Base-by-base conservation (phyloP, 75 land plant species). In the Ceratopteris richardii region DNA sequence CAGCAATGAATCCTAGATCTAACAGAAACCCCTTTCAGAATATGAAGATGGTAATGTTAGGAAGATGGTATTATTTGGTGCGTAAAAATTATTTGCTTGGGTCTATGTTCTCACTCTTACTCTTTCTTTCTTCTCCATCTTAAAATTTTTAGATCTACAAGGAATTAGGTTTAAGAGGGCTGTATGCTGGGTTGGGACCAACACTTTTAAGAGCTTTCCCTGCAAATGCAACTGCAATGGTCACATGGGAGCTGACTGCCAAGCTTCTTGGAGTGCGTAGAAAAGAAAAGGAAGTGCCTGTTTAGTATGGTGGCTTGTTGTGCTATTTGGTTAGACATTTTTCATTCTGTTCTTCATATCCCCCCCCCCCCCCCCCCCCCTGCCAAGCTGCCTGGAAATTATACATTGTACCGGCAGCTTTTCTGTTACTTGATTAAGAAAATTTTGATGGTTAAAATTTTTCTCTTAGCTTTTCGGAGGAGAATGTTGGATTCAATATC, bases 191-290 rank as follows among this genome's bases (percentile, higher is more conserved):
- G 19, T 33, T 93, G 2, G 96, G 87, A 26, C 98, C 98, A 27
- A 93, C 98, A 60, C 60, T 93, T 60, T 39, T 71, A 22, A 69
- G 98, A 48, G 96, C 98, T 51, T 93, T 93, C 69, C 98, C 98
- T 47, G 98, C 98, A 22, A 93, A 93, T 77, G 96, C 98, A 56
- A 91, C 91, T 55, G 96, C 98, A 14, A 83, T 93, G 69, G 87
- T 89, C n/a, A 76, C 90, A 12, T 93, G 96, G 98, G 98, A 93
- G 61, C 64, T 85, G 31, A 66, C 83, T 27, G 63, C 80, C 10
- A 88, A 86, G 62, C 3, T 86, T 23, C 51, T 86, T 1, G 85
- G 82, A 2, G 60, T 85, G 54, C 65, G 40, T 51, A 73, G 66
- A 16, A 13, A 33, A 12, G 41, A 57, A 12, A 3, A 33, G 3